These are phyloP conservation scores for Stromatinia cepivora DNA, from an alignment of 2,329 filamentous ascomycete species.

Conservation along the genomic window DNA sequence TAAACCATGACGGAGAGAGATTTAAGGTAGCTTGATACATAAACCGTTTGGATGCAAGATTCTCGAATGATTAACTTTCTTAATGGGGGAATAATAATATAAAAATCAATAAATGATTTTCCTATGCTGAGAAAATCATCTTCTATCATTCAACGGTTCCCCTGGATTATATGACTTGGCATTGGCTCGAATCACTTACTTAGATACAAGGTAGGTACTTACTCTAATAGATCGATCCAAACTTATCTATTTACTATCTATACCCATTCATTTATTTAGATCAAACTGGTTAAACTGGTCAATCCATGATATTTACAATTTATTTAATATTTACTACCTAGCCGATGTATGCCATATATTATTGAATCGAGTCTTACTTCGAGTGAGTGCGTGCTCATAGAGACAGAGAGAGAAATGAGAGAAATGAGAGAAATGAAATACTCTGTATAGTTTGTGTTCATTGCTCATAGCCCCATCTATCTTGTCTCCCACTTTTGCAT, in stretches of 20 bases:
- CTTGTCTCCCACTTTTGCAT: constrained; percentile 1
- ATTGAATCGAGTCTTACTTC: neutral
- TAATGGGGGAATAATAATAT: constrained; percentile 1
- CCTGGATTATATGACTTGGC: constrained; percentile 8
- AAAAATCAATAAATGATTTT: constrained; percentile 12
- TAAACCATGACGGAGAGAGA: neutral
- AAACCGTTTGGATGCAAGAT: constrained; percentile 10
- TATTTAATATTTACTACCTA: neutral
- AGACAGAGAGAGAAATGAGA: neutral
- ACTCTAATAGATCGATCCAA: neutral
- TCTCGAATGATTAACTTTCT: neutral
- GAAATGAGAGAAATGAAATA: neutral
- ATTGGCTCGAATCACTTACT: neutral
- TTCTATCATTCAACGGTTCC: constrained; percentile 6
- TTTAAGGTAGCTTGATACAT: neutral
- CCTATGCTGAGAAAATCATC: neutral
- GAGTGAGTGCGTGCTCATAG: neutral
- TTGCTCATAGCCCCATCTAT: neutral
- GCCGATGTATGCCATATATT: neutral
- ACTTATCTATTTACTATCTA: neutral
- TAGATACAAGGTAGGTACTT: neutral
- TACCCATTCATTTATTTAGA: neutral
- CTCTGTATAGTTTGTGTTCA: neutral
- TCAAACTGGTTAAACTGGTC: neutral
- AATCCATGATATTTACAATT: neutral